These are phyloP conservation scores for Lipomyces orientalis DNA, from an alignment of 805 yeast genomes.

Conservation along the genomic window DNA sequence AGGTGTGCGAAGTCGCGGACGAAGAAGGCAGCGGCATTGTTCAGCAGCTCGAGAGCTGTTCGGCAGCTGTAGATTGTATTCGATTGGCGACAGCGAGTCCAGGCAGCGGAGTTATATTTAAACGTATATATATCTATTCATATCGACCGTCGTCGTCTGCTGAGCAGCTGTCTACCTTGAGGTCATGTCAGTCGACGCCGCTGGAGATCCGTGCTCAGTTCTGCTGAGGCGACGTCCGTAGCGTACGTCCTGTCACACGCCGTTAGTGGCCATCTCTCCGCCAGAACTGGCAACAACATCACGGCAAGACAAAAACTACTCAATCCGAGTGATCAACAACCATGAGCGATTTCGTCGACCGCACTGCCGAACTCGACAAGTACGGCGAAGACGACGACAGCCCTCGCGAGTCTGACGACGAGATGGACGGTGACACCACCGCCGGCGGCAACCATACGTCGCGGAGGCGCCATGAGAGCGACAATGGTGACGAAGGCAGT, in stretches of 20 bases:
- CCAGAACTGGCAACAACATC: neutral
- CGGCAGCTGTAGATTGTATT: neutral
- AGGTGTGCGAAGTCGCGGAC: neutral
- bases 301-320: neutral
- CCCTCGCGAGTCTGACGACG: slow-evolving; percentile 50
- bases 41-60: neutral
- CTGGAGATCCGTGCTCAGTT: neutral
- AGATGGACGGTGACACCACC: slow-evolving; percentile 51
- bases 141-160: neutral
- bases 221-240: neutral
- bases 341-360: slow-evolving; percentile 33
- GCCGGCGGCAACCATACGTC: slow-evolving; percentile 24
- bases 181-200: neutral
- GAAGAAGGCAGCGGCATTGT: slow-evolving; percentile 12
- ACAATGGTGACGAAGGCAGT: slow-evolving; percentile 53
- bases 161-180: neutral
- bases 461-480: slow-evolving; percentile 42
- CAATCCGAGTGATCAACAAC: neutral
- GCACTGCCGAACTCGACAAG: slow-evolving; percentile 28
- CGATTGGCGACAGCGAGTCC: neutral
- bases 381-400: slow-evolving; percentile 38
- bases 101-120: neutral
- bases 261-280: neutral
- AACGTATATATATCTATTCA: neutral
- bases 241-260: neutral